Percentiles rank a stretch among this genome's conserved stretches.
phyloP scores from a whole-genome alignment of 2,329 filamentous ascomycete species.

The Xylaria polymorpha region DNA sequence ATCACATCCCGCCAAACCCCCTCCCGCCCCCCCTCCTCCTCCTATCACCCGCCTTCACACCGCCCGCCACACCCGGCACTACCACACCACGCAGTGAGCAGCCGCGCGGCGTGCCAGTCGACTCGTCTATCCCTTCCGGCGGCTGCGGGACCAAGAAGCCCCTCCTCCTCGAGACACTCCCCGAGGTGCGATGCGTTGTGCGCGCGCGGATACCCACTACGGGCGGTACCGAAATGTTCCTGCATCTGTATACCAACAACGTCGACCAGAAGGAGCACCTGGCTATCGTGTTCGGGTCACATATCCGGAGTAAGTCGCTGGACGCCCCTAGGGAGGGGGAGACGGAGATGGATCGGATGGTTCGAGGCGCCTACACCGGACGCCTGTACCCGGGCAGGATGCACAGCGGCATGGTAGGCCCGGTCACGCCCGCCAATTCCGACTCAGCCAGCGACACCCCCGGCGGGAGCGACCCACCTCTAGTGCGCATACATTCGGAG shows the following conservation, averaged over 20 bases:
- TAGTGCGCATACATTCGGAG: conserved; percentile 96
- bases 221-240: conserved; percentile 92
- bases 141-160: conserved; percentile 74
- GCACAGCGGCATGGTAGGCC: conserved; percentile 71
- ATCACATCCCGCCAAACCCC: conserved; percentile 31
- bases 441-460: conserved; percentile 28
- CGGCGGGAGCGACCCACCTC: conserved; percentile 61
- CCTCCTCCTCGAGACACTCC: conserved; percentile 78
- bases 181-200: conserved; percentile 91
- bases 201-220: conserved; percentile 95
- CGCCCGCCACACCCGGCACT: conserved; percentile 72
- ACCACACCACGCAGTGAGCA: conserved; percentile 60
- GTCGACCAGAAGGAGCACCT: conserved; percentile 96
- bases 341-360: conserved; percentile 91
- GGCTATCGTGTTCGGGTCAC: conserved; percentile 93
- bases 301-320: conserved; percentile 79
- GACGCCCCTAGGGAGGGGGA: conserved; percentile 79
- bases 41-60: conserved; percentile 87
- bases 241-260: conserved; percentile 94
- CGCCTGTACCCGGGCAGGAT: conserved; percentile 86
- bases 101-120: conserved; percentile 68
- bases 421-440: conserved; percentile 42
- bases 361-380: conserved; percentile 91
- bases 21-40: conserved; percentile 72
- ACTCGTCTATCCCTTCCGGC: conserved; percentile 67